phyloP scores from a whole-genome alignment of 495 filamentous ascomycete species.

The Xylaria longipes region DNA sequence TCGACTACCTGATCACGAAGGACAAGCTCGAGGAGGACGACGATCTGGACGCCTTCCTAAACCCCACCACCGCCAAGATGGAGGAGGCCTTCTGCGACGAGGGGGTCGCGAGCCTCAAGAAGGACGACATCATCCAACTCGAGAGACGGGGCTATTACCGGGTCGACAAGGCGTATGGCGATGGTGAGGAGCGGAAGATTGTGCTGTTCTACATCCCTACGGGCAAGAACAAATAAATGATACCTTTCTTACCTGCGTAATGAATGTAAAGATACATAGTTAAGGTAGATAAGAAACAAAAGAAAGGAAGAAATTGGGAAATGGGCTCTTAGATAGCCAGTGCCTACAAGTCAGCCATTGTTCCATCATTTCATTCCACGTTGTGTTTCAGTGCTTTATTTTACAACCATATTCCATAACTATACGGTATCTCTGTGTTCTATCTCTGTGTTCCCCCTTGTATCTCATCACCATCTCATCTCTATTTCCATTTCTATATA shows the following conservation, averaged over 20 bases:
- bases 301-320: neutral
- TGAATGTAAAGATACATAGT: slow-evolving; percentile 8
- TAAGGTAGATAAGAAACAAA: neutral
- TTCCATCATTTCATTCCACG: neutral
- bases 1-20: slow-evolving; percentile 92
- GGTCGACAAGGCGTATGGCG: slow-evolving; percentile 66
- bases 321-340: neutral
- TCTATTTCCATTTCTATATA: neutral
- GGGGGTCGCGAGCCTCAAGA: slow-evolving; percentile 76
- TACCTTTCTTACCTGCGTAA: neutral
- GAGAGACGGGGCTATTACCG: slow-evolving; percentile 92
- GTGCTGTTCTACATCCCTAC: slow-evolving; percentile 83
- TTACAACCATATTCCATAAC: neutral
- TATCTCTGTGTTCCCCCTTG: neutral
- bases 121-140: slow-evolving; percentile 90
- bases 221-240: slow-evolving; percentile 58
- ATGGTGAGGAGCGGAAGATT: slow-evolving; percentile 61
- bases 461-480: neutral
- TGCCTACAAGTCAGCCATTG: neutral
- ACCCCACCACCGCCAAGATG: slow-evolving; percentile 74
- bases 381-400: neutral
- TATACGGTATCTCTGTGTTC: neutral
- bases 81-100: slow-evolving; percentile 79
- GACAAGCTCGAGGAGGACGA: slow-evolving; percentile 87
- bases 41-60: slow-evolving; percentile 79